phyloP scores from a whole-genome alignment of 345 rosid species.

The Eucalyptus albens region DNA sequence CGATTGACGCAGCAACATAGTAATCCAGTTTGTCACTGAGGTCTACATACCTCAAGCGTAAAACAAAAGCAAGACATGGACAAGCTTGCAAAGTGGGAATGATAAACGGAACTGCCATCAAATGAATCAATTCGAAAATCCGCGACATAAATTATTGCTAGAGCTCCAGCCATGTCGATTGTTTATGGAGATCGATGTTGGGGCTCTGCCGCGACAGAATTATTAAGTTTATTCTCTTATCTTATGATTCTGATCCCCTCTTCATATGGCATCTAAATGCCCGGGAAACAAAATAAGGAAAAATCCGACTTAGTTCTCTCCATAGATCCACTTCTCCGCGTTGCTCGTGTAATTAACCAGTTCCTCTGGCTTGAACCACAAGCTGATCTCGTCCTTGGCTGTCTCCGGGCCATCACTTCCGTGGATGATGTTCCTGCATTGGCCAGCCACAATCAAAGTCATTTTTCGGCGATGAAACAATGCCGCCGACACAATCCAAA shows the following conservation, averaged over 20 bases:
- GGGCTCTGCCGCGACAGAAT: background rate
- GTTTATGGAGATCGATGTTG: background rate
- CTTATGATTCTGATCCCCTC: background rate
- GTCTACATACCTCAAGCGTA: background rate
- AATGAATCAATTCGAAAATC: background rate
- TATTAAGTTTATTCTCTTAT: background rate
- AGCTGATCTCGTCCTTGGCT: conserved; percentile 73
- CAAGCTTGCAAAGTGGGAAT: background rate
- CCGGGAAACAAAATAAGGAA: background rate
- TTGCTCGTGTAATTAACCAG: conserved; percentile 71
- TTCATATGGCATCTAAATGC: conserved; percentile 3
- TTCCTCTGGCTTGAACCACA: conserved; percentile 98
- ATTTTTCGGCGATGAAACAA: background rate
- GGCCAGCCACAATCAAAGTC: background rate
- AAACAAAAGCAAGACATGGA: background rate
- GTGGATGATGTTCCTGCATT: conserved; percentile 79
- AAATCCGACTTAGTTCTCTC: conserved; percentile 31
- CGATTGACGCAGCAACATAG: background rate
- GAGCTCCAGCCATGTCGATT: background rate
- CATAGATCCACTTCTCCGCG: conserved; percentile 93
- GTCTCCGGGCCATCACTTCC: conserved; percentile 99
- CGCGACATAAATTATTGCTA: background rate
- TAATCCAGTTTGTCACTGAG: background rate
- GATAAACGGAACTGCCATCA: background rate
- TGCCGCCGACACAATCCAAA: background rate